Evolutionary conservation across 768 basidiomycete species (phyloP).

Genomic region (Kwoniella sp.): DNA sequence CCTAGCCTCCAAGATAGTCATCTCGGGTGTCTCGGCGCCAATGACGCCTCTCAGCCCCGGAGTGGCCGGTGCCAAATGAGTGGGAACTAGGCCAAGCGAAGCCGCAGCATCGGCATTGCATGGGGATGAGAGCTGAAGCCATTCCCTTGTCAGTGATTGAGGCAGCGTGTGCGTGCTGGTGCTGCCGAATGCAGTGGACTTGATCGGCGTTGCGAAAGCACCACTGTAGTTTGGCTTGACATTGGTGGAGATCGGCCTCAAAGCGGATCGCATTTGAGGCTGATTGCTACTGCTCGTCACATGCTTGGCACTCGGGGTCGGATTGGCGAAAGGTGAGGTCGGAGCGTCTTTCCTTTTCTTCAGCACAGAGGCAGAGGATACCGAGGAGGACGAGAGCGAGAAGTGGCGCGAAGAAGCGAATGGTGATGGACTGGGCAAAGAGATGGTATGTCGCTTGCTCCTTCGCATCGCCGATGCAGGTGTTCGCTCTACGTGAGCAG

Average conservation of each 20-base stretch:
- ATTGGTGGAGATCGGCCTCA: slow-evolving; percentile 12
- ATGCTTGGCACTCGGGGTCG: not conserved
- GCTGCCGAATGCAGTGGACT: not conserved
- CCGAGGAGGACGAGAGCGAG: not conserved
- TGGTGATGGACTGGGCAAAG: slow-evolving; percentile 19
- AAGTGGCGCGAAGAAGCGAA: not conserved
- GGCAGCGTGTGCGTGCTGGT: not conserved
- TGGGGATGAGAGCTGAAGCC: slow-evolving; percentile 20
- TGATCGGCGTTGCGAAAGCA: slow-evolving; percentile 14
- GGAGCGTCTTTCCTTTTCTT: slow-evolving; percentile 20
- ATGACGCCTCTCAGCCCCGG: slow-evolving; percentile 17
- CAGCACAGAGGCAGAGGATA: not conserved
- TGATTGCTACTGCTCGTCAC: not conserved
- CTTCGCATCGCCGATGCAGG: not conserved
- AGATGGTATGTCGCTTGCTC: slow-evolving; percentile 22
- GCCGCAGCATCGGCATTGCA: slow-evolving; percentile 11
- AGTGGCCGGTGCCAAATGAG: slow-evolving; percentile 19
- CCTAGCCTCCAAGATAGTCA: slow-evolving; percentile 21
- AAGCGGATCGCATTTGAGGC: not conserved
- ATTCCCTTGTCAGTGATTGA: slow-evolving; percentile 14
- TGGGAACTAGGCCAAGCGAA: slow-evolving; percentile 16
- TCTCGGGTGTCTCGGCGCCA: slow-evolving; percentile 22
- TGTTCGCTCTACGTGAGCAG: not conserved
- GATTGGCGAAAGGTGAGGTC: slow-evolving; percentile 2
- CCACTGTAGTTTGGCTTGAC: slow-evolving; percentile 15